Conservation (phyloP, 140 eudicot species). For the Oenanthe javanica region DNA sequence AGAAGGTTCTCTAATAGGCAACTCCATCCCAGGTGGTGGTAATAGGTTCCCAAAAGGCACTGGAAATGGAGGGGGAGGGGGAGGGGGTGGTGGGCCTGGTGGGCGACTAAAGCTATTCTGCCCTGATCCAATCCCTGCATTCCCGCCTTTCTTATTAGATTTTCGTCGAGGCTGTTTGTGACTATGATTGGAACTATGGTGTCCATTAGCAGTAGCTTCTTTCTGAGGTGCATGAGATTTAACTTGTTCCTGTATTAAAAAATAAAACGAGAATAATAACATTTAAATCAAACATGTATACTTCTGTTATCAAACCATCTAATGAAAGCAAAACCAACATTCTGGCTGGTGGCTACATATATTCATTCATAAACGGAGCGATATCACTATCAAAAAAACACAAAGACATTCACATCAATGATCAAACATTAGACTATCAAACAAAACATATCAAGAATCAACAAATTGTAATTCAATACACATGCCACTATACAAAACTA, state of each 20-base stretch:
- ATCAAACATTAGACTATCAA: background rate
- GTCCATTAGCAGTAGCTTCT: conserved; percentile 37
- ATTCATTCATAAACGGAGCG: background rate
- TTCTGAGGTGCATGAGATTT: conserved; percentile 34
- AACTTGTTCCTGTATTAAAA: conserved; percentile 37
- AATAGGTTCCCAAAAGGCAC: conserved; percentile 34
- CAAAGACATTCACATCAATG: background rate
- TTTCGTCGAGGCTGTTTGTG: conserved; percentile 27
- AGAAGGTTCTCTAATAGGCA: conserved; percentile 33
- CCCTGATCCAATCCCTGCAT: conserved; percentile 21
- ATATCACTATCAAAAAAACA: background rate
- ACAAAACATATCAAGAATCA: background rate
- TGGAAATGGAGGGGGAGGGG: conserved; percentile 41
- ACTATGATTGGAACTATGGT: conserved; percentile 26
- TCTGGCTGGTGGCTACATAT: background rate
- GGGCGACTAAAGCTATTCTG: conserved; percentile 21
- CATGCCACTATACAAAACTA: background rate
- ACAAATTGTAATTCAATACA: too few species aligned
- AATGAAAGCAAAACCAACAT: background rate
- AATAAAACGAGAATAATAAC: background rate
- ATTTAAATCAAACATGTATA: background rate
- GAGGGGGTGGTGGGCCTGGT: conserved; percentile 33
- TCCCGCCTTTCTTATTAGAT: conserved; percentile 25
- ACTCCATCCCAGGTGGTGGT: conserved; percentile 24
- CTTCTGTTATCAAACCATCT: background rate